Conservation (phyloP, 2,329 filamentous ascomycete genomes). For the Blumeriella jaapii region DNA sequence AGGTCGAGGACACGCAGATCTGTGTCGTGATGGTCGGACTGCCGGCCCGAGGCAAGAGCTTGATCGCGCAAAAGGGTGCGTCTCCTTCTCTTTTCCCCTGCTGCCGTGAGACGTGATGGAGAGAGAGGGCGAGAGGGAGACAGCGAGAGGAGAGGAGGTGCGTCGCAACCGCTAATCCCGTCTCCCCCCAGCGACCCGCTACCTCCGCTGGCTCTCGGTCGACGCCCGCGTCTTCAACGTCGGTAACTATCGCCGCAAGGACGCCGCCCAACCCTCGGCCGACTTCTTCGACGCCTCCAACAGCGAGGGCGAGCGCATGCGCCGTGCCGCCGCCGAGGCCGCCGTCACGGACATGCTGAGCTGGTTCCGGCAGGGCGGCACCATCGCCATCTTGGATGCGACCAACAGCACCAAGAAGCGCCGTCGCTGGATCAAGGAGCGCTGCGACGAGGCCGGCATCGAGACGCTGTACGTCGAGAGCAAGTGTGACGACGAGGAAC, state of each 20-base stretch:
- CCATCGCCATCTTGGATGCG: conserved; percentile 89
- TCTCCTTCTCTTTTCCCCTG: background rate
- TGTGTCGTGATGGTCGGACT: conserved; percentile 98
- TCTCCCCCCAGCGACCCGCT: conserved; percentile 60
- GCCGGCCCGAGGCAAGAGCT: conserved; percentile 89
- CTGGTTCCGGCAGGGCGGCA: conserved; percentile 75
- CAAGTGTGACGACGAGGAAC: conserved; percentile 87
- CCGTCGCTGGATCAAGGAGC: conserved; percentile 81
- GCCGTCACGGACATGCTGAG: conserved; percentile 87
- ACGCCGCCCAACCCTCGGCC: conserved; percentile 80
- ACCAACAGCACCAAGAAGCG: conserved; percentile 91
- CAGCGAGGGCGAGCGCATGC: conserved; percentile 77
- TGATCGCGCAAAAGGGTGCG: conserved; percentile 93
- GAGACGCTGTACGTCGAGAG: conserved; percentile 95
- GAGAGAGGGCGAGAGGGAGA: background rate
- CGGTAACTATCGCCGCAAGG: conserved; percentile 82
- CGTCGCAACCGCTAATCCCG: conserved; percentile 6
- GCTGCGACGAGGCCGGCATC: conserved; percentile 62
- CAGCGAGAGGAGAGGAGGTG: background rate
- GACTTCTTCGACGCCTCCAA: conserved; percentile 94
- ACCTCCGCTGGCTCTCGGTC: conserved; percentile 94
- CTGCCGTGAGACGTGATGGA: background rate
- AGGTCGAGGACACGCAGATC: conserved; percentile 93
- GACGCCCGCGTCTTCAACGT: conserved; percentile 94
- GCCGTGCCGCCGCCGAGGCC: conserved; percentile 79